Base-by-base conservation (phyloP, 768 basidiomycete genomes). In the Galerina sulciceps region DNA sequence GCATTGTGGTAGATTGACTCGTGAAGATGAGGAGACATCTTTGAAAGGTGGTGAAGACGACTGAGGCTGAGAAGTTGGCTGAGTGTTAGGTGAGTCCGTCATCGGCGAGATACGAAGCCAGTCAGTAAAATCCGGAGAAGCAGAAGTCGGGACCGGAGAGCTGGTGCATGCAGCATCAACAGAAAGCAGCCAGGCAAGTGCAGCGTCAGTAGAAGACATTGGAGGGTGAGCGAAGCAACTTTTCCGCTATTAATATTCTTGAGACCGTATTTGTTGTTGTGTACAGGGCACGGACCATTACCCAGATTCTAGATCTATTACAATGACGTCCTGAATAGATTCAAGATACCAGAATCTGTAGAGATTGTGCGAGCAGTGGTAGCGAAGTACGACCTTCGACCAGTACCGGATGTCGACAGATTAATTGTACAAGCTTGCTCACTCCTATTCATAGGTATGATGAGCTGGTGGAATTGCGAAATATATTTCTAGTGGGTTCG, bases 81-180 rank as follows among this genome's bases (percentile, higher is more conserved):
- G 45, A 42, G 53, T 54, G 18, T 36, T 42, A 10, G 62, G 60
- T 34, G 57, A 61, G 41, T 60, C 55, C 15, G 59, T 55, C 20
- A 57, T 55, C 22, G 69, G 68, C 37, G 71, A 73, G 42, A 67
- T 57, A 44, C 67, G 65, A n/a, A 71, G 61, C 71, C 71, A 71
- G 60, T 71, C 68, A 66, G 67, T 66, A 65, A 70, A 65, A 55
- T 67, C 63, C 48, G 66, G 53, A 56, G 58, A 58, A 47, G 63
- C 55, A 59, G 63, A 59, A 17, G 58, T 62, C 22, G 60, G 62
- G 20, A 60, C 36, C 20, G 62, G 65, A 47, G 65, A 66, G 52
- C 60, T 64, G 20, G 62, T 63, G 52, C 60, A 59, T 18, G 57
- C 59, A 41, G 65, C 65, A 56, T 61, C 61, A 14, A 67, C 46